These are phyloP conservation scores for Boletus rubroflammeus DNA, from an alignment of 768 basidiomycete genomes.

Conservation along the genomic window DNA sequence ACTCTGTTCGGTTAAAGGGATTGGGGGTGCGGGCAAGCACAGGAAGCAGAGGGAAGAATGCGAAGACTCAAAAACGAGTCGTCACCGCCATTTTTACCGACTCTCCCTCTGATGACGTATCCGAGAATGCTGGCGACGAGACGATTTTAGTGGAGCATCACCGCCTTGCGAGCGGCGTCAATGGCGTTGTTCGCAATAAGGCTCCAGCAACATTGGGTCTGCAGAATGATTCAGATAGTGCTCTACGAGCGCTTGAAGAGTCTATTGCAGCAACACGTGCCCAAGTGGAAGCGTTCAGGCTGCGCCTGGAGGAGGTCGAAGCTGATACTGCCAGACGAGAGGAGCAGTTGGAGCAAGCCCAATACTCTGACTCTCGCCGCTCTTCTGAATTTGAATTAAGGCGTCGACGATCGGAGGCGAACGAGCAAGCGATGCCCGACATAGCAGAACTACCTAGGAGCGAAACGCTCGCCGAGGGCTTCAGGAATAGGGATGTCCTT, in stretches of 20 bases:
- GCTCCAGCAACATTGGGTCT: background rate
- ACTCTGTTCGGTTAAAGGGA: slow-evolving; percentile 2
- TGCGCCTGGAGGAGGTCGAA: slow-evolving; percentile 29
- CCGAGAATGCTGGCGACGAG: background rate
- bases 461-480: background rate
- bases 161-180: background rate
- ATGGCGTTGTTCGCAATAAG: background rate
- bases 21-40: background rate
- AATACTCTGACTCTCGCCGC: background rate
- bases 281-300: slow-evolving; percentile 24
- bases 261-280: slow-evolving; percentile 24
- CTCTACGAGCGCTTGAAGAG: slow-evolving; percentile 18
- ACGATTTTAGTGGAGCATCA: background rate
- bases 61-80: slow-evolving; percentile 15
- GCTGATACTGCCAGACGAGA: slow-evolving; percentile 19
- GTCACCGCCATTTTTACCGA: slow-evolving; percentile 33
- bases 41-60: slow-evolving; percentile 7
- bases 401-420: background rate
- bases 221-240: slow-evolving; percentile 3
- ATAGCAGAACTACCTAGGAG: background rate
- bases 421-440: background rate
- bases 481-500: background rate
- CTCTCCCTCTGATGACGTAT: background rate
- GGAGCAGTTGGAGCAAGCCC: background rate
- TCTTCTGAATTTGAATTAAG: background rate